Conservation (phyloP, 2,329 filamentous ascomycete genomes). For the Corinectria fuckeliana region DNA sequence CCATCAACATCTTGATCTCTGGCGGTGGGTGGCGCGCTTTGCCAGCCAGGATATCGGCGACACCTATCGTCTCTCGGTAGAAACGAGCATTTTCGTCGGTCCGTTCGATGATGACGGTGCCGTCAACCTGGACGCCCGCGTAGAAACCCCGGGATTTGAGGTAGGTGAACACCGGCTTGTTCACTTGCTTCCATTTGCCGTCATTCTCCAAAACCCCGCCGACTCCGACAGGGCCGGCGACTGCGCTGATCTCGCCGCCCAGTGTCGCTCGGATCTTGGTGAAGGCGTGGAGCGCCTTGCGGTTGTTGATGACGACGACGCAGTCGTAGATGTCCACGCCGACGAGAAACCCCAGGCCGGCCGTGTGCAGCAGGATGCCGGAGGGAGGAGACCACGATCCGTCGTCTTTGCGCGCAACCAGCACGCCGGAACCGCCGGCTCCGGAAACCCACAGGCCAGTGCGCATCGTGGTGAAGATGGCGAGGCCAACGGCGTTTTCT, state of each 20-base stretch:
- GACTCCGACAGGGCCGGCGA: constrained; percentile 70
- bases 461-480: constrained; percentile 75
- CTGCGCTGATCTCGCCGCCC: constrained; percentile 78
- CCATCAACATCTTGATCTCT: constrained; percentile 41
- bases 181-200: constrained; percentile 57
- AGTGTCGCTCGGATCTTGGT: constrained; percentile 75
- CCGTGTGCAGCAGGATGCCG: constrained; percentile 80
- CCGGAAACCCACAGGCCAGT: constrained; percentile 71
- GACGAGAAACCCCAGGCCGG: constrained; percentile 78
- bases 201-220: constrained; percentile 74
- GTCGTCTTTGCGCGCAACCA: constrained; percentile 67
- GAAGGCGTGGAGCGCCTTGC: constrained; percentile 77
- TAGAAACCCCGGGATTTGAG: constrained; percentile 89
- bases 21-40: constrained; percentile 43
- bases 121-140: constrained; percentile 84
- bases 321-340: constrained; percentile 90
- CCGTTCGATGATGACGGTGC: constrained; percentile 82
- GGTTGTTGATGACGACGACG: constrained; percentile 82
- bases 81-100: constrained; percentile 85
- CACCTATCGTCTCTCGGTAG: constrained; percentile 66
- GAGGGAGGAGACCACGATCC: constrained; percentile 80
- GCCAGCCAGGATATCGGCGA: constrained; percentile 54
- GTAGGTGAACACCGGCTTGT: constrained; percentile 63
- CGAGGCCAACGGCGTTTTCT: constrained; percentile 68
- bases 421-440: constrained; percentile 69